These are phyloP conservation scores for Millerozyma acaciae DNA, from an alignment of 805 yeast genomes.

Conservation along the genomic window DNA sequence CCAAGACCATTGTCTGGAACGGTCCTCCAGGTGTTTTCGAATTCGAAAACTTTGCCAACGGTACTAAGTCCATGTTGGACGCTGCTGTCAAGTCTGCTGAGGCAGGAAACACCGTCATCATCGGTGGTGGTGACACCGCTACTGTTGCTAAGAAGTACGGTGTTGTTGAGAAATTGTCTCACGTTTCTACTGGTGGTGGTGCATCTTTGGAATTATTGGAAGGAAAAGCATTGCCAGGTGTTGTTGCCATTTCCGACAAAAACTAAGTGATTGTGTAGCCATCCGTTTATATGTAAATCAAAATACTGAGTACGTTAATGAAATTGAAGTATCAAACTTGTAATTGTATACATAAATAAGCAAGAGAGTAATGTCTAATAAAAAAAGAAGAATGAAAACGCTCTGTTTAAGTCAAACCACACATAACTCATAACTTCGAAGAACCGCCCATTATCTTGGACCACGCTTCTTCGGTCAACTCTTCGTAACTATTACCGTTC, in stretches of 20 bases:
- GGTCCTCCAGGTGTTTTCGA: conserved; percentile 99
- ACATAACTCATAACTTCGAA: conserved; percentile 29
- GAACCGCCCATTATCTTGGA: conserved; percentile 29
- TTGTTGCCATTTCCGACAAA: conserved; percentile 82
- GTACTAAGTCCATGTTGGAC: conserved; percentile 87
- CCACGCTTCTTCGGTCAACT: conserved; percentile 60
- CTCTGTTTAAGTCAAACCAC: conserved; percentile 1
- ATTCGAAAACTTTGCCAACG: conserved; percentile 85
- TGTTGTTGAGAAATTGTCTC: conserved; percentile 92
- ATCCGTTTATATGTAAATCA: no score
- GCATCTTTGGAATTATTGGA: conserved; percentile 97
- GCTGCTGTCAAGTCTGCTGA: conserved; percentile 84
- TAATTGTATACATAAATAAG: no score
- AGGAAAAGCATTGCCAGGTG: conserved; percentile 99
- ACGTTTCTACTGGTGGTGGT: conserved; percentile 99
- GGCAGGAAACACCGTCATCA: conserved; percentile 89
- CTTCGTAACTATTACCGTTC: conserved; percentile 51
- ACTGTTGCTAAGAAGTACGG: conserved; percentile 98
- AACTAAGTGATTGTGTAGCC: no score
- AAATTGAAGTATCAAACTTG: no score
- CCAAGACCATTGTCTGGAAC: conserved; percentile 99
- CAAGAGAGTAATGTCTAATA: no score
- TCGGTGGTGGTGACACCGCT: conserved; percentile 99
- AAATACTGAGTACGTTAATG: no score
- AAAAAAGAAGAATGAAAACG: no score